phyloP scores from a whole-genome alignment of 2,329 filamentous ascomycete genomes.

The Botrytis fabae region DNA sequence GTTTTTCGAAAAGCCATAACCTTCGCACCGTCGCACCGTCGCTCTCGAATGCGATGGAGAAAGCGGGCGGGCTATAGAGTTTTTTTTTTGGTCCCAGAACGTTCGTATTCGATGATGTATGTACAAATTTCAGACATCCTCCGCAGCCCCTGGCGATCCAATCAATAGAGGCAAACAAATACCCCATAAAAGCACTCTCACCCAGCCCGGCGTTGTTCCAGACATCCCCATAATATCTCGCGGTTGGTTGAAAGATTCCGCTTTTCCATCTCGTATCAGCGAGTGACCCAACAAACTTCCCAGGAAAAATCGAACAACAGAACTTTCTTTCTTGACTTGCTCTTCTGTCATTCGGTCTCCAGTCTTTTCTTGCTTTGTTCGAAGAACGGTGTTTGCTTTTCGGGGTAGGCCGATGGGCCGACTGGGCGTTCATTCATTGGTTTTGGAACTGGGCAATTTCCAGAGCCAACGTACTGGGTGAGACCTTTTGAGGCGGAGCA shows the following conservation, averaged over 20 bases:
- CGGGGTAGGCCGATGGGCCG: background rate
- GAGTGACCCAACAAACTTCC: background rate
- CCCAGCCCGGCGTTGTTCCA: background rate
- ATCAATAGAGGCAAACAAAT: background rate
- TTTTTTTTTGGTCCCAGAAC: background rate
- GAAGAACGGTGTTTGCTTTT: background rate
- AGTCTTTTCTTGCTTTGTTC: background rate
- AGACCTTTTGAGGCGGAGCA: background rate
- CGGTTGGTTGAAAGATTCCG: background rate
- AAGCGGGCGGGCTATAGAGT: background rate
- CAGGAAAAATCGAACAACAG: background rate
- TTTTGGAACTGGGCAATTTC: background rate
- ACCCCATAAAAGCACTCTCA: background rate
- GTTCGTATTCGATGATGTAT: background rate
- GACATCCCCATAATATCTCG: background rate
- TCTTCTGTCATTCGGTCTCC: background rate
- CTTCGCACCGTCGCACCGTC: background rate
- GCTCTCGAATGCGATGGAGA: background rate
- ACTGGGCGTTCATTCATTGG: background rate
- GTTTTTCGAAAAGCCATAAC: background rate
- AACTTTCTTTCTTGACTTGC: background rate
- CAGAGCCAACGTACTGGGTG: background rate
- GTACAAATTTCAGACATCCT: background rate
- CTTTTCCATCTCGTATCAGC: background rate
- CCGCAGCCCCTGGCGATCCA: background rate